Base-by-base conservation (phyloP, 2,329 filamentous ascomycete genomes). In the Colletotrichum chlorophyti region DNA sequence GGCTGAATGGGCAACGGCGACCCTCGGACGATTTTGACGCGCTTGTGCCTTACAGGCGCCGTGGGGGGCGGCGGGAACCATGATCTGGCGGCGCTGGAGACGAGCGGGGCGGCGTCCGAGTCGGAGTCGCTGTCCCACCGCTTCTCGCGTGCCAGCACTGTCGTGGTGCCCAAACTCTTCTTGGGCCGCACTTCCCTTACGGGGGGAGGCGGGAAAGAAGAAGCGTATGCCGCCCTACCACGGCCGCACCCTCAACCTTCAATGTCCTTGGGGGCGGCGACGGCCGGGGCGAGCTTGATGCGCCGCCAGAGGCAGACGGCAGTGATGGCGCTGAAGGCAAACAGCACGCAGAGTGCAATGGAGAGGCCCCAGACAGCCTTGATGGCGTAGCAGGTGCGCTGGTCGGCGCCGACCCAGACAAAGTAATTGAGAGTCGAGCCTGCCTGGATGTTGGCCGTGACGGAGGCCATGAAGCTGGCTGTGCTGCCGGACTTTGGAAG, bases 351-450 rank as follows among this genome's bases (percentile, higher is more conserved):
- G 46, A 96, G 82, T 5, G 87, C 87, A 72, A 97, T 93, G 71
- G 86, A 85, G 60, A 97, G 75, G 1, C 92, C 93, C 93, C 93
- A 97, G 64, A 95, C 85, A 14, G 90, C 85, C 81, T 96, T 96
- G 72, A 93, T 87, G 78, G 95, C 87, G 68, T 88, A 86, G 77
- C 93, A 97, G 53, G 90, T 90, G 15, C 83, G 72, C 71, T 80
- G 80, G 65, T 79, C 80, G 4, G 79, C 76, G 52, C 79, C 79
- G 19, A 81, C 78, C 73, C 83, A 83, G 40, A 77, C 69, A 49
- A 79, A 71, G 67, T 78, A 80, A 62, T 74, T 75, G 29, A 70
- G 53, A 45, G 65, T 61, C 53, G 66, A 66, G n/a, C 68, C 63
- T 54, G 67, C 65, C 58, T 76, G 73, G 54, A 73, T 69, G 63